phyloP scores from a whole-genome alignment of 2,329 filamentous ascomycete species.

The Pseudopithomyces maydicus region DNA sequence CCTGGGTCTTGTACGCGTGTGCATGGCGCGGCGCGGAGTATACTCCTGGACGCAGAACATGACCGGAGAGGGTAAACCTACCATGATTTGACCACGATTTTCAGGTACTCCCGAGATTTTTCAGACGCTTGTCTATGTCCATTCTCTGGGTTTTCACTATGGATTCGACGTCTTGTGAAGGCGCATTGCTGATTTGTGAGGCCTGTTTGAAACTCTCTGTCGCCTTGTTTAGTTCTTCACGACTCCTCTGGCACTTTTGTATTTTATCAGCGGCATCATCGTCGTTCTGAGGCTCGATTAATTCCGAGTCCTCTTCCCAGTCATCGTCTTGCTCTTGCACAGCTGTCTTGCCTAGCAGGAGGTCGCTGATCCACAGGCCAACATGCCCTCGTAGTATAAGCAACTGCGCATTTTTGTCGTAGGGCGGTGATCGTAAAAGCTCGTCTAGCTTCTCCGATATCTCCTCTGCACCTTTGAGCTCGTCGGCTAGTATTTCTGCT shows the following conservation, averaged over 20 bases:
- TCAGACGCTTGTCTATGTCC: constrained; percentile 23
- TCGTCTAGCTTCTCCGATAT: constrained; percentile 74
- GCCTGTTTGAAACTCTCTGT: constrained; percentile 28
- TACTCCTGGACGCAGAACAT: too few relatives aligned
- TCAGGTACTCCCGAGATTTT: background rate
- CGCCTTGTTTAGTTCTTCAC: constrained; percentile 29
- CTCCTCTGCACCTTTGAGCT: constrained; percentile 63
- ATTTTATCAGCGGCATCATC: constrained; percentile 14
- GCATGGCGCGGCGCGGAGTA: too few relatives aligned
- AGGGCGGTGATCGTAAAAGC: constrained; percentile 71
- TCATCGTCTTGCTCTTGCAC: constrained; percentile 15
- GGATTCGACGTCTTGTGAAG: constrained; percentile 17
- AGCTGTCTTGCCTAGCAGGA: constrained; percentile 52
- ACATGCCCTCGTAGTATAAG: constrained; percentile 75
- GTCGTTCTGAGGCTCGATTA: constrained; percentile 8
- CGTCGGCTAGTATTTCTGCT: constrained; percentile 51
- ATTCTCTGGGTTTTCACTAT: constrained; percentile 24
- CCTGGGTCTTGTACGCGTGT: too few relatives aligned
- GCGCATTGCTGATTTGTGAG: constrained; percentile 22
- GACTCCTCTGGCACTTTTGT: constrained; percentile 18
- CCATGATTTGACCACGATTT: too few relatives aligned
- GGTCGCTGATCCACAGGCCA: constrained; percentile 74
- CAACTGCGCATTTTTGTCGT: constrained; percentile 68
- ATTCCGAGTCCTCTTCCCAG: constrained; percentile 11
- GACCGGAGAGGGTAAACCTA: too few relatives aligned